phyloP scores from a whole-genome alignment of 129 eudicot species.

The Flaveria robusta region DNA sequence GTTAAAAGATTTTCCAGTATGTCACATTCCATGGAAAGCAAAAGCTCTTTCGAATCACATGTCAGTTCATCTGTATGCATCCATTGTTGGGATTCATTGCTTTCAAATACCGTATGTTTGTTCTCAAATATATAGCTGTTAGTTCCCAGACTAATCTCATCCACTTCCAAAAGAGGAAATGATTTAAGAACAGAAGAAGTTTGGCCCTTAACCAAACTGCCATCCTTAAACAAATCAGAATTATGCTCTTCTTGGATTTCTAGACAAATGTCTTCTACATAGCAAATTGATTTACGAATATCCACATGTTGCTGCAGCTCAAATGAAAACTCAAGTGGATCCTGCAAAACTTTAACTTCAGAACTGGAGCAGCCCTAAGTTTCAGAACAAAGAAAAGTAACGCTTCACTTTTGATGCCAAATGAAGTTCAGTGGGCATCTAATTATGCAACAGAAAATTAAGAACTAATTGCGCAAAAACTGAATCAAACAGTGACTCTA shows the following conservation, averaged over 20 bases:
- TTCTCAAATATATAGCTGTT: slow-evolving; percentile 36
- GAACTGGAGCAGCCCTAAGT: neutral
- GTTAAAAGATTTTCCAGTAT: slow-evolving; percentile 47
- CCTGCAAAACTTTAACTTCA: slow-evolving; percentile 46
- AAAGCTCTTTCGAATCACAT: slow-evolving; percentile 51
- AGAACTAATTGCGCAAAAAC: neutral
- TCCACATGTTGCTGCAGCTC: slow-evolving; percentile 44
- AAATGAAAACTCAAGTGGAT: slow-evolving; percentile 42
- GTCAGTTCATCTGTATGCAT: slow-evolving; percentile 40
- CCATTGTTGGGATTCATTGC: slow-evolving; percentile 47
- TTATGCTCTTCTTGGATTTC: slow-evolving; percentile 36
- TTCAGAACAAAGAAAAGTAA: neutral
- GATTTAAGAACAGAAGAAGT: slow-evolving; percentile 32
- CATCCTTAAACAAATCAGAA: slow-evolving; percentile 39
- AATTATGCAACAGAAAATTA: neutral
- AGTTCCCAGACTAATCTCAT: slow-evolving; percentile 57
- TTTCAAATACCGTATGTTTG: slow-evolving; percentile 45
- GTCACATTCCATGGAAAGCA: slow-evolving; percentile 60
- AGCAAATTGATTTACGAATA: slow-evolving; percentile 45
- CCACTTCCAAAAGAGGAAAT: slow-evolving; percentile 83
- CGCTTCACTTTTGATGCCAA: neutral
- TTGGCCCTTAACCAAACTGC: slow-evolving; percentile 38
- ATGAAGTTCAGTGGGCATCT: neutral
- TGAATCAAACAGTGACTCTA: neutral
- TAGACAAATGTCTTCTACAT: slow-evolving; percentile 50